Evolutionary conservation across 2,329 filamentous ascomycete species (phyloP).

Genomic region (Dryadomyces quercivorus): DNA sequence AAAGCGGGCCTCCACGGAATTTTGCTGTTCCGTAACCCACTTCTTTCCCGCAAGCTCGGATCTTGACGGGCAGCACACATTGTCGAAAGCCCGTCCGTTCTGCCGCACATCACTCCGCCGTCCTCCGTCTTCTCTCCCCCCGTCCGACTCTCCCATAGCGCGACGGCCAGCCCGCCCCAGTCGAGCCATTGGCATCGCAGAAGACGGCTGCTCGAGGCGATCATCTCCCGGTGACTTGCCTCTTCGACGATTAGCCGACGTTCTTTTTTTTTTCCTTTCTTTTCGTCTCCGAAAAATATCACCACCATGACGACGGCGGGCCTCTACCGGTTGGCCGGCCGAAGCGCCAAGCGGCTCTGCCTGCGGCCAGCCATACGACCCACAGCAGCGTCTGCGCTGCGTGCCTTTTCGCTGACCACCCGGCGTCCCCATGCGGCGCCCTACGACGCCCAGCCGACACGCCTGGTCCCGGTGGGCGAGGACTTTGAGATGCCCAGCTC

Average conservation of each 20-base stretch:
- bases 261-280: background rate
- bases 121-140: background rate
- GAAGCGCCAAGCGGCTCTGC: conserved; percentile 56
- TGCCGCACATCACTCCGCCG: conserved; percentile 3
- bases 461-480: conserved; percentile 52
- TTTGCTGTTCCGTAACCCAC: conserved; percentile 7
- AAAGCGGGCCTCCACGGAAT: conserved; percentile 9
- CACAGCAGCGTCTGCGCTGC: conserved; percentile 18
- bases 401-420: conserved; percentile 54
- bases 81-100: conserved; percentile 2
- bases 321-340: conserved; percentile 61
- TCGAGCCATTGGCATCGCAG: conserved; percentile 19
- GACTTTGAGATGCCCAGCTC: conserved; percentile 44
- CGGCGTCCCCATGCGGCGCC: conserved; percentile 51
- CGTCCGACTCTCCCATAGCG: background rate
- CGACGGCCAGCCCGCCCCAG: conserved; percentile 5
- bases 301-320: conserved; percentile 48
- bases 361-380: conserved; percentile 27
- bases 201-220: conserved; percentile 12
- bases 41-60: conserved; percentile 12
- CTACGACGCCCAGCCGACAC: conserved; percentile 40
- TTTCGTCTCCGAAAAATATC: background rate
- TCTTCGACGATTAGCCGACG: conserved; percentile 2
- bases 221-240: background rate
- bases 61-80: conserved; percentile 10